Percentiles rank a stretch among this genome's conserved stretches.
Evolutionary conservation across 1,284 basidiomycete species (phyloP).

Genomic region (Sparassis latifolia): DNA sequence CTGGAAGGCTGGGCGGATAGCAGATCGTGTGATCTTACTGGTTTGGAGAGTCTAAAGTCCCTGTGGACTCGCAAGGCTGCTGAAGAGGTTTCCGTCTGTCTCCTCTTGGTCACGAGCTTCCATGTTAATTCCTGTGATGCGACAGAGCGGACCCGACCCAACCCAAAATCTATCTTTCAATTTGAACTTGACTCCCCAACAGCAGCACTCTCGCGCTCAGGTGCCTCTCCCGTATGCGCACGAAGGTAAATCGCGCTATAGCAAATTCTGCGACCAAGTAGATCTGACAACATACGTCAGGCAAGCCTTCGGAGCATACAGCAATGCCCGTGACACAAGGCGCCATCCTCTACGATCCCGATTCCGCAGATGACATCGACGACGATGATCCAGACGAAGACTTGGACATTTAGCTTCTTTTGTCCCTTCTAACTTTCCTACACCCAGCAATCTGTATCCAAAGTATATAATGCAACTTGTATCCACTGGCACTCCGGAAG

Average conservation of each 20-base stretch:
- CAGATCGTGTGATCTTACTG: slow-evolving; percentile 37
- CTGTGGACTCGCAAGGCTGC: slow-evolving; percentile 37
- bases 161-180: slow-evolving; percentile 78
- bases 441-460: too few relatives aligned
- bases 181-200: slow-evolving; percentile 77
- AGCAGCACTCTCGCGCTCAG: slow-evolving; percentile 69
- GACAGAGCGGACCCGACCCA: slow-evolving; percentile 41
- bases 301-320: neutral
- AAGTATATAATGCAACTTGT: too few relatives aligned
- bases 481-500: too few relatives aligned
- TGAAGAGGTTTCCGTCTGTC: slow-evolving; percentile 33
- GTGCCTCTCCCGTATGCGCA: slow-evolving; percentile 87
- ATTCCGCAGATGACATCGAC: slow-evolving; percentile 84
- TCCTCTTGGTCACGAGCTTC: neutral
- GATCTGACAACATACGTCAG: too few relatives aligned
- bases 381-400: slow-evolving; percentile 90
- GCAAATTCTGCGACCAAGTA: neutral
- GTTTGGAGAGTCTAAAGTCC: slow-evolving; percentile 41
- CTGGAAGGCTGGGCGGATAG: slow-evolving; percentile 55
- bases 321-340: slow-evolving; percentile 5
- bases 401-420: slow-evolving; percentile 56
- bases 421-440: too few relatives aligned
- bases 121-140: neutral
- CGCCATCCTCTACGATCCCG: slow-evolving; percentile 70
- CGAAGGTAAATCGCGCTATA: slow-evolving; percentile 46